Conservation (phyloP, 1,284 basidiomycete species). For the Apiotrichum laibachii region DNA sequence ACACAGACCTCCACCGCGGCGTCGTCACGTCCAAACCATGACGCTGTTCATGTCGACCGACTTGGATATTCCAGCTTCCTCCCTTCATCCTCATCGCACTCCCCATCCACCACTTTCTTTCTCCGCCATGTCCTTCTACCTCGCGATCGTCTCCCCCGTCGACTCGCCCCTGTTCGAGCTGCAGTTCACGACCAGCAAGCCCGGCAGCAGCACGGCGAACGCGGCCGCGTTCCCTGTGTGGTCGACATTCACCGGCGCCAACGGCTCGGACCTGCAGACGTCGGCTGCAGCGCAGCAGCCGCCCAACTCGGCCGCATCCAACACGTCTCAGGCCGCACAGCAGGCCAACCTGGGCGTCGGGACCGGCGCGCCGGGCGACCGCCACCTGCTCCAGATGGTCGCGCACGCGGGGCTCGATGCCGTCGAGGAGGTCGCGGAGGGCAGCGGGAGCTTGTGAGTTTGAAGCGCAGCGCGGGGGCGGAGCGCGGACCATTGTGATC, state of each 20-base stretch:
- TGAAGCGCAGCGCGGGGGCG: background rate
- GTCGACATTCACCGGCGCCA: constrained; percentile 44
- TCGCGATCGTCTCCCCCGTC: constrained; percentile 50
- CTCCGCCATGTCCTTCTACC: constrained; percentile 50
- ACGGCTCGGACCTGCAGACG: constrained; percentile 27
- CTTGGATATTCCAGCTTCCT: background rate
- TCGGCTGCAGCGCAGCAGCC: background rate
- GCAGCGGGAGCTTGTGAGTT: constrained; percentile 77
- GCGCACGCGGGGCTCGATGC: constrained; percentile 88
- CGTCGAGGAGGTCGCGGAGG: constrained; percentile 84
- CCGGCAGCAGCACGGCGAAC: constrained; percentile 1
- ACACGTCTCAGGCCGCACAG: background rate
- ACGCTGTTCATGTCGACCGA: too few relatives aligned
- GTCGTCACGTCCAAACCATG: too few relatives aligned
- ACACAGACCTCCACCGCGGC: constrained; percentile 5
- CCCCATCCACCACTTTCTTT: background rate
- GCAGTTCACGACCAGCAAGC: constrained; percentile 41
- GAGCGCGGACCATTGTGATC: too few relatives aligned
- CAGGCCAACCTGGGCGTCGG: constrained; percentile 14
- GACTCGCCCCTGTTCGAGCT: constrained; percentile 51
- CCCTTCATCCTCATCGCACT: background rate
- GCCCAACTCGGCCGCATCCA: background rate
- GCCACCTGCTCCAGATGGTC: constrained; percentile 94
- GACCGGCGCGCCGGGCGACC: constrained; percentile 55
- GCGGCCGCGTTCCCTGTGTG: constrained; percentile 43